These are phyloP conservation scores for Circinella minor DNA, from an alignment of 371 early-diverging fungal species.

Conservation along the genomic window DNA sequence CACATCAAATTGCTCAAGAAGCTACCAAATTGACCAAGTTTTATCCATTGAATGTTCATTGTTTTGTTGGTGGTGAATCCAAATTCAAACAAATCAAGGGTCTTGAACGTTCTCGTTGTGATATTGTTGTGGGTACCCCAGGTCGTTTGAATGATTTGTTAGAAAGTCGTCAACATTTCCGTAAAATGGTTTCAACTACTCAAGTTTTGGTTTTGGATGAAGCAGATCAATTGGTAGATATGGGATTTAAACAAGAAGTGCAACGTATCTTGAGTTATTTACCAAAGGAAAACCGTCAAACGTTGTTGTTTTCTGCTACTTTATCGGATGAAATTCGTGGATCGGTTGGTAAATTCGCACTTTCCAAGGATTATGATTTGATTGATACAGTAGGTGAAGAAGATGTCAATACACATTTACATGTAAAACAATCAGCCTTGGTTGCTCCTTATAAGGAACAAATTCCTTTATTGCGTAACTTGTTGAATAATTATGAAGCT, in stretches of 20 bases:
- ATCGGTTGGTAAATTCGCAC: conserved; percentile 71
- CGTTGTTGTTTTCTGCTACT: conserved; percentile 98
- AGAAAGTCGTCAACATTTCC: conserved; percentile 61
- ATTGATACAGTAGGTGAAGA: conserved; percentile 89
- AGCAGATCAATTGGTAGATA: conserved; percentile 97
- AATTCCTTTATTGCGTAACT: conserved; percentile 62
- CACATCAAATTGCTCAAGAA: conserved; percentile 91
- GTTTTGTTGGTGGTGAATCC: conserved; percentile 91
- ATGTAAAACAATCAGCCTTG: conserved; percentile 79
- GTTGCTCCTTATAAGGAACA: conserved; percentile 70
- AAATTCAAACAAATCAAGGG: conserved; percentile 63
- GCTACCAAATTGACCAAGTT: conserved; percentile 70
- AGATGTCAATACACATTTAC: conserved; percentile 76
- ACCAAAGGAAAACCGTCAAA: conserved; percentile 86
- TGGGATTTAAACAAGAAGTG: conserved; percentile 97
- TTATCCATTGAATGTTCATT: conserved; percentile 75
- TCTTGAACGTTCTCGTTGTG: conserved; percentile 68
- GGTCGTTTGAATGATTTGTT: conserved; percentile 93
- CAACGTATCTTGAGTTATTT: conserved; percentile 79
- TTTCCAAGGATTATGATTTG: conserved; percentile 71
- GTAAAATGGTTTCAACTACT: conserved; percentile 59
- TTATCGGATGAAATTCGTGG: conserved; percentile 81
- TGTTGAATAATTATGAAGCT: conserved; percentile 63
- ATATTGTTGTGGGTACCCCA: conserved; percentile 96
- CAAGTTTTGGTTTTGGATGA: conserved; percentile 96